Base-by-base conservation (phyloP, 2,329 filamentous ascomycete species). In the Penicillium nordicum region DNA sequence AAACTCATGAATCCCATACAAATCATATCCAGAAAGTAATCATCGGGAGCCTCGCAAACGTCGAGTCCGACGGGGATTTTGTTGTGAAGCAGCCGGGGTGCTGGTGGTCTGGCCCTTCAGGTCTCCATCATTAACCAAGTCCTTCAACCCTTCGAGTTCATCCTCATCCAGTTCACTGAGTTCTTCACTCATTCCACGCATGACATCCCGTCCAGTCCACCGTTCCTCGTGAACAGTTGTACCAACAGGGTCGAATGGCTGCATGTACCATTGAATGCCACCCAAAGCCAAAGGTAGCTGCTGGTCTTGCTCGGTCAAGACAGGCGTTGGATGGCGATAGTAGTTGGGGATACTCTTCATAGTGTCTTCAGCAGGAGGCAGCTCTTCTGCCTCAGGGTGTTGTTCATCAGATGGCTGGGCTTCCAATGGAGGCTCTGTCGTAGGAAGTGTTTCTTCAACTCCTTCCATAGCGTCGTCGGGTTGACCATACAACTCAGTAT, bases 111-210 rank as follows among this genome's bases (percentile, higher is more conserved):
- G 67, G 63, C 51, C 41, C 16, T 44, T 37, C 11, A 42, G 14
- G 11, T 52, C 42, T 38, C 77, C 86, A 80, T 88, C 75, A 53
- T 75, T 74, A 14, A 77, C 76, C 40, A 91, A 77, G 34, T 88
- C 90, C 66, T 89, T 87, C 56, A 96, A 52, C 27, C 53, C 53
- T 45, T 56, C 53, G 11, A 56, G 79, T 74, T 93, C 90, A 50
- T 95, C 92, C 62, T 97, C 92, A 66, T 96, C 92, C 70, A 97
- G 86, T 69, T 97, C 93, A 55, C 89, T 95, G 23, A 97, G 80
- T 64, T 93, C 90, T 73, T 96, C 92, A 66, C 90, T 95, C 73
- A 93, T 86, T 14, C 81, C 84, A 30, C 85, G 80, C 63, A 85
- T 77, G n/a, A 88, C 85, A 53, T 92, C 88, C 34, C 87, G 82